A percentile compares a stretch with the other conserved stretches of the same genome.
phyloP scores from a whole-genome alignment of 2,329 filamentous ascomycete species.

The Colletotrichum cereale region DNA sequence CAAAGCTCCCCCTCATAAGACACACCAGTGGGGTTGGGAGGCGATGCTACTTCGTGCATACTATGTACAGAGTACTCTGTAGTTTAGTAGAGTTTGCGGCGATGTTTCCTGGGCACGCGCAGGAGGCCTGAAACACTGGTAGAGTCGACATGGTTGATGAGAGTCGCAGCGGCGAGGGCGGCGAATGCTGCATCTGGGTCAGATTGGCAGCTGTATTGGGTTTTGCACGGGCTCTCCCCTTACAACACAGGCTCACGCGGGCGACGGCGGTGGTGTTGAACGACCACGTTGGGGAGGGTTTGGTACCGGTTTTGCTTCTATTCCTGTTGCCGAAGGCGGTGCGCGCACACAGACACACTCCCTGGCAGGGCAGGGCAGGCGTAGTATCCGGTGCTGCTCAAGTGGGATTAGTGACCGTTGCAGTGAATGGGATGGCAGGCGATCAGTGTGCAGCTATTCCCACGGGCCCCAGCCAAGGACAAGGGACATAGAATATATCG shows the following conservation, averaged over 20 bases:
- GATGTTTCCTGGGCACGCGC: constrained; percentile 11
- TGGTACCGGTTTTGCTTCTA: constrained; percentile 10
- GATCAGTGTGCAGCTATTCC: constrained; percentile 29
- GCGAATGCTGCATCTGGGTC: constrained; percentile 8
- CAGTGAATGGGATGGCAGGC: constrained; percentile 20
- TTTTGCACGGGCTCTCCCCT: constrained; percentile 14
- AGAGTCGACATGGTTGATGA: constrained; percentile 8
- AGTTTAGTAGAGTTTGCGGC: not conserved
- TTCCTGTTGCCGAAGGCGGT: not conserved
- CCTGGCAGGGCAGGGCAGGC: not conserved
- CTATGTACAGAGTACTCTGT: no score
- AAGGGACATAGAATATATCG: not conserved
- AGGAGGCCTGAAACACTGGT: constrained; percentile 20
- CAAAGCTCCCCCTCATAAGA: not conserved
- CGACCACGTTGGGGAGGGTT: not conserved
- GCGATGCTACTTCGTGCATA: not conserved
- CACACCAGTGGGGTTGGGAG: not conserved
- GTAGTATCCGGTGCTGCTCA: not conserved
- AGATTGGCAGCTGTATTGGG: constrained; percentile 20
- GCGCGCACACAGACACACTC: not conserved
- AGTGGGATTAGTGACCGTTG: not conserved
- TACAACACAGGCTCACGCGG: not conserved
- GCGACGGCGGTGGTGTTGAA: not conserved
- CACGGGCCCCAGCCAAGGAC: not conserved
- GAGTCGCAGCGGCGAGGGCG: constrained; percentile 11